Evolutionary conservation across 2,329 filamentous ascomycete genomes (phyloP).

Genomic region (Ascochyta clinopodiicola): DNA sequence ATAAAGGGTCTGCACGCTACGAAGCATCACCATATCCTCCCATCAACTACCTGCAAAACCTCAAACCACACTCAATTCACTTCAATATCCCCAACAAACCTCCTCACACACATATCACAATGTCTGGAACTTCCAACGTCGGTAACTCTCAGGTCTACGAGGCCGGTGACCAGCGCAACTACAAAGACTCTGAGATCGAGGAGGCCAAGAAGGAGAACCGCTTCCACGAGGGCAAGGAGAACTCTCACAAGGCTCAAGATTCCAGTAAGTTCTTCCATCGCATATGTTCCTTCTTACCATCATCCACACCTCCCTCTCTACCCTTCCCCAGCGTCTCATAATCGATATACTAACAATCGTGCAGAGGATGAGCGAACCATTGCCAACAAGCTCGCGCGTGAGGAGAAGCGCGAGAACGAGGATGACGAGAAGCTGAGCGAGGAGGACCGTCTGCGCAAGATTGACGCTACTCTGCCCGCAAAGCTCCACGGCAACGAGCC

Average conservation of each 20-base stretch:
- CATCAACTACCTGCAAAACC: conserved; percentile 4
- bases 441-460: conserved; percentile 54
- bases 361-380: conserved; percentile 73
- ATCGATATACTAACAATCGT: conserved; percentile 34
- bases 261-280: conserved; percentile 66
- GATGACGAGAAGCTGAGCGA: conserved; percentile 37
- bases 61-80: not conserved
- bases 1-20: conserved; percentile 20
- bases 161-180: conserved; percentile 75
- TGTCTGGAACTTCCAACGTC: conserved; percentile 68
- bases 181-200: conserved; percentile 60
- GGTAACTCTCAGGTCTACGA: conserved; percentile 73
- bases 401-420: conserved; percentile 60
- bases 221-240: conserved; percentile 74
- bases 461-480: conserved; percentile 67
- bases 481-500: conserved; percentile 75
- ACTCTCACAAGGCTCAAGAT: conserved; percentile 73
- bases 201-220: conserved; percentile 62
- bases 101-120: conserved; percentile 37
- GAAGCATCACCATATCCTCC: not conserved
- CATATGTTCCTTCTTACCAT: not conserved
- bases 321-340: not conserved
- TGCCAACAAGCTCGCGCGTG: conserved; percentile 72
- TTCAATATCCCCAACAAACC: conserved; percentile 1
- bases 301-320: not conserved